A percentile compares a stretch with the other conserved stretches of the same genome.
These are phyloP conservation scores for Yarrowia divulgata DNA, from an alignment of 805 yeast genomes.

Conservation along the genomic window DNA sequence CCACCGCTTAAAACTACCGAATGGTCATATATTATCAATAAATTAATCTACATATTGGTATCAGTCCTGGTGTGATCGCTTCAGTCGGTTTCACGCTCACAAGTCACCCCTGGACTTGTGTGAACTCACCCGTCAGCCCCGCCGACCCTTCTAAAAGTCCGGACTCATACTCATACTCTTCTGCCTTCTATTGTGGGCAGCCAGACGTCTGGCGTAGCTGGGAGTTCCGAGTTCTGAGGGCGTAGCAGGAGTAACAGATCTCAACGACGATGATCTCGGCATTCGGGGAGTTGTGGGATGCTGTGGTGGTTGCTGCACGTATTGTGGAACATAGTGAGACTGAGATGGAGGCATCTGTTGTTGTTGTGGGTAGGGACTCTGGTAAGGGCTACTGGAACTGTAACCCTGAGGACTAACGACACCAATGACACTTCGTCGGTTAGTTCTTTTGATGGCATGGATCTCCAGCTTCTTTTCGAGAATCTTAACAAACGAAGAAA, in stretches of 20 bases:
- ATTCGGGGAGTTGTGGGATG: conserved; percentile 13
- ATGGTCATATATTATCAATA: not conserved
- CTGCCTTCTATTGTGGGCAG: conserved; percentile 31
- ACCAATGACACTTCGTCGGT: conserved; percentile 28
- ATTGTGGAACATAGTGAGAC: not conserved
- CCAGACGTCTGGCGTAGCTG: conserved; percentile 20
- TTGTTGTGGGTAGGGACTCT: conserved; percentile 21
- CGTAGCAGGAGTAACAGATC: conserved; percentile 12
- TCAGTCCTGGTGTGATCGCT: too few relatives aligned
- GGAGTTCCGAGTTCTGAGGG: conserved; percentile 31
- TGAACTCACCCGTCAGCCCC: too few relatives aligned
- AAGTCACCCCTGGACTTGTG: too few relatives aligned
- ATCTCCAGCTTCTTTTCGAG: conserved; percentile 31
- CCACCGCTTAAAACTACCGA: too few relatives aligned
- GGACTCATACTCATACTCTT: conserved; percentile 35
- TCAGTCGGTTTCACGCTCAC: too few relatives aligned
- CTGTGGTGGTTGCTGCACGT: not conserved
- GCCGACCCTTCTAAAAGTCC: not conserved
- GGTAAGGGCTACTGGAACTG: conserved; percentile 11
- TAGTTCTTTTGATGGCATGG: conserved; percentile 14
- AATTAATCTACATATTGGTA: conserved; percentile 6
- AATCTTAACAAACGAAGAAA: conserved; percentile 26
- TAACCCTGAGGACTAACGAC: conserved; percentile 10
- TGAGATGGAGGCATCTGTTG: not conserved
- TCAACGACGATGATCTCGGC: conserved; percentile 22